Evolutionary conservation across 768 basidiomycete species (phyloP).

Genomic region (Pleurotus platypus): DNA sequence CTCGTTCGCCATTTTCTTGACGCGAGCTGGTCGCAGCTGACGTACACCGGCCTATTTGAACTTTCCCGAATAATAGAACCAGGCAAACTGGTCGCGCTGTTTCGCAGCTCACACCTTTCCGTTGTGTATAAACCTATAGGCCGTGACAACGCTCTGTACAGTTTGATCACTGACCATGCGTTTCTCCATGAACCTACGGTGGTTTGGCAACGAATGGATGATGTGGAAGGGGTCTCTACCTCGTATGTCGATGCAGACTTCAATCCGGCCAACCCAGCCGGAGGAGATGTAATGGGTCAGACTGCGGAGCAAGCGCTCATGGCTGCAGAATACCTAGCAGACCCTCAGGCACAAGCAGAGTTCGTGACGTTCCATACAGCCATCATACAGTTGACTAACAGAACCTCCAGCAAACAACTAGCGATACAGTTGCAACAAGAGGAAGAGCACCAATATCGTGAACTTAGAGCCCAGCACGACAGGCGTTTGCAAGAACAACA

Average conservation of each 20-base stretch:
- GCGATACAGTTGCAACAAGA: constrained; percentile 79
- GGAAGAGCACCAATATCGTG: constrained; percentile 44
- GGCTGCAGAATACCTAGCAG: constrained; percentile 40
- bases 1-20: constrained; percentile 68
- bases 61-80: constrained; percentile 62
- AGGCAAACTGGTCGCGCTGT: constrained; percentile 68
- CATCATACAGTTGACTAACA: constrained; percentile 1
- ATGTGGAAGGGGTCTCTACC: constrained; percentile 77
- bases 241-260: constrained; percentile 79
- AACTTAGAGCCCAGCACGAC: background rate
- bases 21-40: constrained; percentile 74
- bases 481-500: background rate
- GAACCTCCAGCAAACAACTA: constrained; percentile 48
- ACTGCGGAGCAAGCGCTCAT: constrained; percentile 59
- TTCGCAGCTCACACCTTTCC: constrained; percentile 86
- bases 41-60: constrained; percentile 83
- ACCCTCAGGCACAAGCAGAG: constrained; percentile 52
- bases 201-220: constrained; percentile 90
- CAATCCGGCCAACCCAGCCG: constrained; percentile 57
- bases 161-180: constrained; percentile 83
- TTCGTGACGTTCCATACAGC: constrained; percentile 30
- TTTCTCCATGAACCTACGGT: constrained; percentile 78
- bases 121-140: constrained; percentile 67
- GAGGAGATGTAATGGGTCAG: constrained; percentile 79
- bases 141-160: constrained; percentile 48